Conservation (phyloP, 306 rosid species). For the Erythrophleum fordii region DNA sequence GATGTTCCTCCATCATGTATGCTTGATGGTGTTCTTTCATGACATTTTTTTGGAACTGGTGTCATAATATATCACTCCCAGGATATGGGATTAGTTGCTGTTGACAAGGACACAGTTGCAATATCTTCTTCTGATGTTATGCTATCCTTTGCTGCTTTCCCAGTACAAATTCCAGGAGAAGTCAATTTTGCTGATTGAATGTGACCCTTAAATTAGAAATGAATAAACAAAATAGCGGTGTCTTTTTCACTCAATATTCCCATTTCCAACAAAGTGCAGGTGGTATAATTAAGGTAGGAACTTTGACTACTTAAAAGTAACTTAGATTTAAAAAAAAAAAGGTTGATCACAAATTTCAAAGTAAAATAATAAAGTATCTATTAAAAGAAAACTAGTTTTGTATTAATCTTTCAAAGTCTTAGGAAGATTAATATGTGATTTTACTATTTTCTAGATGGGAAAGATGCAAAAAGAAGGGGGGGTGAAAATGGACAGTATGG, state of each 20-base stretch:
- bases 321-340: slow-evolving; percentile 14
- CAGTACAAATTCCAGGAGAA: slow-evolving; percentile 96
- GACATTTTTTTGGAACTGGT: slow-evolving; percentile 92
- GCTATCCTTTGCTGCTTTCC: slow-evolving; percentile 96
- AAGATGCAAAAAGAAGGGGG: too few relatives aligned
- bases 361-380: background rate
- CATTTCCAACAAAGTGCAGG: slow-evolving; percentile 55
- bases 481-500: background rate
- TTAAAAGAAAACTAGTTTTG: slow-evolving; percentile 1
- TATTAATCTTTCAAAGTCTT: slow-evolving; percentile 18
- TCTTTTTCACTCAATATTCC: slow-evolving; percentile 22
- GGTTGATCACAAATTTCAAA: background rate
- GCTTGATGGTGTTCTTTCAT: slow-evolving; percentile 98
- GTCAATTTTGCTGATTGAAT: slow-evolving; percentile 50
- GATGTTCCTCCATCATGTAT: slow-evolving; percentile 94
- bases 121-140: slow-evolving; percentile 83
- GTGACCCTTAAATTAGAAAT: slow-evolving; percentile 20
- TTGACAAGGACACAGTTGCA: slow-evolving; percentile 94
- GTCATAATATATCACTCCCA: slow-evolving; percentile 84
- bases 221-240: slow-evolving; percentile 12
- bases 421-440: slow-evolving; percentile 1
- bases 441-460: slow-evolving; percentile 15
- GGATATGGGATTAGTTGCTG: slow-evolving; percentile 82
- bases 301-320: slow-evolving; percentile 20
- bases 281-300: slow-evolving; percentile 54